phyloP scores from a whole-genome alignment of 148 eudicot species.

The Cornus kousa region DNA sequence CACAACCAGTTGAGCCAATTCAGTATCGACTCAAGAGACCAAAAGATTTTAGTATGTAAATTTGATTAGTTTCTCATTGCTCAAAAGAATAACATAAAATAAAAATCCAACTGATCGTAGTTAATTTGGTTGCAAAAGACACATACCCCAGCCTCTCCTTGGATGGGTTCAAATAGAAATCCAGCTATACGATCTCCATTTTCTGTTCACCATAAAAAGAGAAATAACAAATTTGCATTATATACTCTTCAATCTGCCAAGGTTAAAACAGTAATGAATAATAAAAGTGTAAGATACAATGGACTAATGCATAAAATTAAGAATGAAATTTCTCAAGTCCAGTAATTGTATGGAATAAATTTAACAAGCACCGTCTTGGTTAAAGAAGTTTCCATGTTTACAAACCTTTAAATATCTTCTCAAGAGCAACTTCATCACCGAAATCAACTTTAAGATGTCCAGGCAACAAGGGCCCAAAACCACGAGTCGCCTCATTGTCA shows the following conservation, averaged over 20 bases:
- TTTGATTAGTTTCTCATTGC: background rate
- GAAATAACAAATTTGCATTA: conserved; percentile 5
- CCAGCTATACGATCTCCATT: conserved; percentile 90
- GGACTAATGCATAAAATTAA: background rate
- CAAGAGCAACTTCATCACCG: conserved; percentile 80
- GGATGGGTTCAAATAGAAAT: conserved; percentile 95
- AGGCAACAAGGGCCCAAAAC: conserved; percentile 85
- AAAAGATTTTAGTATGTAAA: background rate
- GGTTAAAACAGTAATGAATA: background rate
- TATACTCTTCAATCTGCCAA: background rate
- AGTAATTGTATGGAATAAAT: background rate
- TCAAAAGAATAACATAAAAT: conserved; percentile 5
- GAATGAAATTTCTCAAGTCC: background rate
- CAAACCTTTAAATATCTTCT: conserved; percentile 80
- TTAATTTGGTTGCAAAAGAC: conserved; percentile 1
- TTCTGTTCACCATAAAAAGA: conserved; percentile 43
- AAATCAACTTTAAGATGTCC: conserved; percentile 93
- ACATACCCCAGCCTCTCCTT: conserved; percentile 99
- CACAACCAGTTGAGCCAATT: background rate
- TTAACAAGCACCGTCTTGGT: background rate
- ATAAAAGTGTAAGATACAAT: background rate
- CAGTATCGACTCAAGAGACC: background rate
- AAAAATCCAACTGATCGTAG: background rate
- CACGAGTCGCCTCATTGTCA: conserved; percentile 95
- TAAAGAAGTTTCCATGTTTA: background rate